Base-by-base conservation (phyloP, 2,329 filamentous ascomycete species). In the Dactylellina sp. region DNA sequence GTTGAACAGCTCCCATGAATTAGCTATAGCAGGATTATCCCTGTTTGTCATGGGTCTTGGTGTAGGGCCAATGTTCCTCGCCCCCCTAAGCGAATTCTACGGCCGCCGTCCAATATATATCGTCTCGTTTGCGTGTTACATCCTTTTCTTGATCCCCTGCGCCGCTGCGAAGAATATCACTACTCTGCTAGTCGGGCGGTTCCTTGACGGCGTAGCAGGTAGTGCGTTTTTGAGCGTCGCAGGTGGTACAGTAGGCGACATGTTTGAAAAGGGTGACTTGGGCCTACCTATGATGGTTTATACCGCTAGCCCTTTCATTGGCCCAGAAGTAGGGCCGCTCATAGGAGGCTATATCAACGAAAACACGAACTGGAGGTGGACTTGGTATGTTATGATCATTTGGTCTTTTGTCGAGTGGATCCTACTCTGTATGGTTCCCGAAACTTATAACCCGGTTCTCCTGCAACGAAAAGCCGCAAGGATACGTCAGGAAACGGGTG, bases 201-300 rank as follows among this genome's bases (percentile, higher is more conserved):
- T 97, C 80, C 85, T 97, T 53, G 86, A 89, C 78, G 91, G 91
- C 2, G 83, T 93, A 35, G 84, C 89, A 0, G 91, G 91, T 1
- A 88, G 86, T 75, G 86, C 88, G 1, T 90, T 90, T 76, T 80
- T 91, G 70, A 86, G 86, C 68, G 92, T 97, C 1, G 90, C 92
- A 0, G 93, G 92, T 42, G 92, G 92, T 11, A 96, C 91, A 0
- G 91, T 96, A 14, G 91, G 92, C 35, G 93, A 96, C 79, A 82
- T 94, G 76, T 95, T 94, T 79, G 82, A 83, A 9, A 85, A 85
- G 50, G 83, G 89, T 68, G 85, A 91, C 76, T 86, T 96, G 65
- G 89, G 89, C 76, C 86, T 86, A 5, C 92, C 93, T 1, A 96
- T 97, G 93, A 89, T 92, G 82, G 83, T 96, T 14, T 96, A 90